Evolutionary conservation across 176 grass and related monocot species (phyloP).

Genomic region (Pontederia crassipes): DNA sequence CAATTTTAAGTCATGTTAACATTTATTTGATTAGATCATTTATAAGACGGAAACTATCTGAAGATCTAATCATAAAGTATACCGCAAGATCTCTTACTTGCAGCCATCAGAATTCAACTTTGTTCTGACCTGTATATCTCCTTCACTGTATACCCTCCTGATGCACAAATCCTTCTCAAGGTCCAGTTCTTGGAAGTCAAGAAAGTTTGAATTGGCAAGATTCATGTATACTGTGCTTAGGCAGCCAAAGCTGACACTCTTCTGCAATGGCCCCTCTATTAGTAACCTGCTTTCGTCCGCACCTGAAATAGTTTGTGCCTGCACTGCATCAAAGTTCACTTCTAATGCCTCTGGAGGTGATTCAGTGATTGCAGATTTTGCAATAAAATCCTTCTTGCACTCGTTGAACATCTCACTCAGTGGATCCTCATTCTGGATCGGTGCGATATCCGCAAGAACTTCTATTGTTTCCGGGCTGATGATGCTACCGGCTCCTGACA

Average conservation of each 20-base stretch:
- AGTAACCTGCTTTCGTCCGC: conserved; percentile 27
- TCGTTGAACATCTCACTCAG: conserved; percentile 64
- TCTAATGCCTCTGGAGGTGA: conserved; percentile 11
- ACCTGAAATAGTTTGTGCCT: conserved; percentile 57
- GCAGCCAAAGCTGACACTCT: conserved; percentile 81
- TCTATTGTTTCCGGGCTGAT: conserved; percentile 39
- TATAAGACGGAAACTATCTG: too few relatives aligned
- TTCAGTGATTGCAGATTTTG: conserved; percentile 7
- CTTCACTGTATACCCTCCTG: conserved; percentile 79
- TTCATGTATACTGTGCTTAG: conserved; percentile 37
- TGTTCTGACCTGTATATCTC: conserved; percentile 74
- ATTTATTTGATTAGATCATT: too few relatives aligned
- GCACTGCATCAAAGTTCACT: conserved; percentile 58
- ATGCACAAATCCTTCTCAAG: conserved; percentile 67
- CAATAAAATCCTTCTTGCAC: conserved; percentile 81
- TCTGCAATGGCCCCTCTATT: conserved; percentile 63
- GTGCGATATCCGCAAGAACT: conserved; percentile 22
- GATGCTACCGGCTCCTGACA: conserved; percentile 32
- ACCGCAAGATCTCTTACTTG: background rate
- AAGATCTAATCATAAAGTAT: too few relatives aligned
- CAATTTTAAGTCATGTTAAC: too few relatives aligned
- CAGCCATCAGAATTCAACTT: background rate
- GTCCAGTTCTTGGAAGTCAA: conserved; percentile 75
- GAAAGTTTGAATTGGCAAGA: conserved; percentile 67
- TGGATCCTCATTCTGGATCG: conserved; percentile 39